Evolutionary conservation across 768 basidiomycete genomes (phyloP).

Genomic region (Leccinum variicolor): DNA sequence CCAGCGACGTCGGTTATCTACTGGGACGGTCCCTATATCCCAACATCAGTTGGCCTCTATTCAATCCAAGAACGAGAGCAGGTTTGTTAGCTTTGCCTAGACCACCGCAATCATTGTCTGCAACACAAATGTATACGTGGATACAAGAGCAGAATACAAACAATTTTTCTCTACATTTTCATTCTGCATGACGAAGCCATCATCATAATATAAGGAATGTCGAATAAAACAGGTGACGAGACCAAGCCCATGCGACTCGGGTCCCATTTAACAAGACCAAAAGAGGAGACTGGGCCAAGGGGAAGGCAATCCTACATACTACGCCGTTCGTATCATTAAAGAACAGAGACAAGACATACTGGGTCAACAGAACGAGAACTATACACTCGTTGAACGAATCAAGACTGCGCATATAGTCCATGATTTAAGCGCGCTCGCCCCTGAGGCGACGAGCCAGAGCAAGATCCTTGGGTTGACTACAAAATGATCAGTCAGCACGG

Average conservation of each 20-base stretch:
- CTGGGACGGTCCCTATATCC: slow-evolving; percentile 43
- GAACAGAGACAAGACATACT: slow-evolving; percentile 14
- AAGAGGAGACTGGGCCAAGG: slow-evolving; percentile 1
- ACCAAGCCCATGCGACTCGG: background rate
- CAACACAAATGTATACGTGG: background rate
- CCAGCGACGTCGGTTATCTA: slow-evolving; percentile 49
- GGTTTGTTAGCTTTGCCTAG: background rate
- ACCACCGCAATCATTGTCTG: background rate
- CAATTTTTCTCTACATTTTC: slow-evolving; percentile 22
- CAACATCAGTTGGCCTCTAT: slow-evolving; percentile 31
- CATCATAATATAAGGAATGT: background rate
- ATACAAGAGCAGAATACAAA: slow-evolving; percentile 21
- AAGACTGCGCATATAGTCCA: background rate
- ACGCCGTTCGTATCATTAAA: slow-evolving; percentile 27
- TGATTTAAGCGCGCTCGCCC: slow-evolving; percentile 72
- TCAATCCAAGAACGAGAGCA: background rate
- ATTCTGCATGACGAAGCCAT: background rate
- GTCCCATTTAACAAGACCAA: slow-evolving; percentile 10
- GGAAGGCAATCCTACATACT: slow-evolving; percentile 29
- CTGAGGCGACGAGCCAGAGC: slow-evolving; percentile 83
- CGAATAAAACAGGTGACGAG: background rate
- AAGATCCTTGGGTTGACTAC: slow-evolving; percentile 84
- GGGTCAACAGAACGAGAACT: slow-evolving; percentile 7
- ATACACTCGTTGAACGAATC: background rate
- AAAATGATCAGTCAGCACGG: slow-evolving; percentile 17